Evolutionary conservation across 352 stramenopile species (phyloP).

Genomic region (Blastocystis sp.): DNA sequence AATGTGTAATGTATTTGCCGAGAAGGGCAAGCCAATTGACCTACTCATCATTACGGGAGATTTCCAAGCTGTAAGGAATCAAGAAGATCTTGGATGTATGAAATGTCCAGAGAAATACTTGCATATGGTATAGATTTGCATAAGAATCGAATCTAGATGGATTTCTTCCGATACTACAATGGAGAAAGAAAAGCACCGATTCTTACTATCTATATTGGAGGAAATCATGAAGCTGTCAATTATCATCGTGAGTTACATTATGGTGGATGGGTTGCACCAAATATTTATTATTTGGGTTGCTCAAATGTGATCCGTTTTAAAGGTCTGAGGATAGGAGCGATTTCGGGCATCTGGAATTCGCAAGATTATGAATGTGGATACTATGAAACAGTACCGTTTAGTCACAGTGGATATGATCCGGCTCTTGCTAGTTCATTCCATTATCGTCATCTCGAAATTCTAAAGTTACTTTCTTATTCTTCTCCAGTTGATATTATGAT

Average conservation of each 20-base stretch:
- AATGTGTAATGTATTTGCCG: slow-evolving; percentile 81
- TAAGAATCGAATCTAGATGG: slow-evolving; percentile 65
- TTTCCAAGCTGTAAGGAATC: slow-evolving; percentile 93
- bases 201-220: slow-evolving; percentile 90
- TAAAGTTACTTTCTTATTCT: slow-evolving; percentile 22
- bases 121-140: slow-evolving; percentile 68
- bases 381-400: slow-evolving; percentile 76
- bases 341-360: slow-evolving; percentile 93
- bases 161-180: slow-evolving; percentile 91
- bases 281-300: slow-evolving; percentile 94
- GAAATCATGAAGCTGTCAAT: slow-evolving; percentile 95
- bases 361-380: slow-evolving; percentile 79
- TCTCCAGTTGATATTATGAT: slow-evolving; percentile 80
- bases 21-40: slow-evolving; percentile 79
- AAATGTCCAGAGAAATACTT: slow-evolving; percentile 90
- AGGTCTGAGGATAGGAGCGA: slow-evolving; percentile 85
- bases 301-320: slow-evolving; percentile 83
- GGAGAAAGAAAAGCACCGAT: slow-evolving; percentile 81
- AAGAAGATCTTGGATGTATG: slow-evolving; percentile 83
- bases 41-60: slow-evolving; percentile 94
- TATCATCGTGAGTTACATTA: slow-evolving; percentile 92
- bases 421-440: neutral
- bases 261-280: slow-evolving; percentile 91
- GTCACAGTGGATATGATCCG: neutral
- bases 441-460: slow-evolving; percentile 27